Evolutionary conservation across 495 filamentous ascomycete species (phyloP).

Genomic region (Tuber calosporum): DNA sequence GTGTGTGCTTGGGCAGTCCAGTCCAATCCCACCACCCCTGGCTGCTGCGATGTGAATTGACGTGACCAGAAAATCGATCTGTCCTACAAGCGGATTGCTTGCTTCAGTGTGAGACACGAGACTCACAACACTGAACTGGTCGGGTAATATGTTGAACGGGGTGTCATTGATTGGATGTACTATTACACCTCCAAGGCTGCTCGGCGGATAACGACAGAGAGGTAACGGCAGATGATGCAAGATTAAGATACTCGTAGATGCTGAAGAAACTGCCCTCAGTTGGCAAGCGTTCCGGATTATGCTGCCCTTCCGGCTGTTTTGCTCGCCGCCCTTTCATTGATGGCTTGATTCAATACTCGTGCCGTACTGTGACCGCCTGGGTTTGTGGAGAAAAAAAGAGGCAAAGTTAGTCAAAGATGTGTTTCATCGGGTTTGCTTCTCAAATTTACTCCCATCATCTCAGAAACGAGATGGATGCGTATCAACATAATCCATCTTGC

Average conservation of each 20-base stretch:
- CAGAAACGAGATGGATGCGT: conserved; percentile 27
- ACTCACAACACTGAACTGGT: conserved; percentile 33
- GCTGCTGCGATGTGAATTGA: conserved; percentile 41
- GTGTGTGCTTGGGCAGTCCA: conserved; percentile 32
- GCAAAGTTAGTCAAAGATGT: not conserved
- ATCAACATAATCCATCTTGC: conserved; percentile 20
- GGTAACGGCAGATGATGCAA: conserved; percentile 39
- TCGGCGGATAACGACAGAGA: conserved; percentile 39
- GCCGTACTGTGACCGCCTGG: not conserved
- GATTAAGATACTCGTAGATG: conserved; percentile 40
- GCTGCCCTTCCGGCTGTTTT: conserved; percentile 31
- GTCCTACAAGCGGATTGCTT: conserved; percentile 41
- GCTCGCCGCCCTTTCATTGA: conserved; percentile 13
- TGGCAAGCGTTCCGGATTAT: conserved; percentile 38
- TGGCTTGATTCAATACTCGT: not conserved
- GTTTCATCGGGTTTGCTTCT: conserved; percentile 1
- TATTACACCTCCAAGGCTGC: conserved; percentile 16
- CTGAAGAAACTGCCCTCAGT: conserved; percentile 27
- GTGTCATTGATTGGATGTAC: conserved; percentile 35
- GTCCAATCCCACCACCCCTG: conserved; percentile 36
- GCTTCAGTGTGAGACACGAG: conserved; percentile 41
- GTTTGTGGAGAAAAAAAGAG: not conserved
- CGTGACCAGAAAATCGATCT: conserved; percentile 42
- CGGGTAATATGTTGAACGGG: conserved; percentile 33
- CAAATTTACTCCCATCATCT: conserved; percentile 16